phyloP scores from a whole-genome alignment of 1,284 basidiomycete genomes.

The Sporisorium graminicola region DNA sequence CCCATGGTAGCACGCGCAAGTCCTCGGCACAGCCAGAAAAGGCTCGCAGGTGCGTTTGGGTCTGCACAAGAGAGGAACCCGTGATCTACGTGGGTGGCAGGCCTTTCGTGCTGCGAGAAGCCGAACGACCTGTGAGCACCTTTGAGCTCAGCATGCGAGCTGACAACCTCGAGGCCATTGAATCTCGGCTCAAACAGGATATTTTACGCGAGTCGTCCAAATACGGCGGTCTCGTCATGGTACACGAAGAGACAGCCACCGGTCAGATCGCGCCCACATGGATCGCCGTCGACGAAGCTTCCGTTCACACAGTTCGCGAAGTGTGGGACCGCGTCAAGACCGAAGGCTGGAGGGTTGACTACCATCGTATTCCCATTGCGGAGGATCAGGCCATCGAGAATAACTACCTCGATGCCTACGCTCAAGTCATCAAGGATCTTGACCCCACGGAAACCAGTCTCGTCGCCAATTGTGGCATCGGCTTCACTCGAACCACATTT shows the following conservation, averaged over 20 bases:
- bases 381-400: conserved; percentile 67
- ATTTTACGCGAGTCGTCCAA: conserved; percentile 89
- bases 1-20: not conserved
- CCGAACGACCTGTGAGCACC: conserved; percentile 83
- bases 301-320: conserved; percentile 88
- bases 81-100: conserved; percentile 94
- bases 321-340: conserved; percentile 78
- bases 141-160: conserved; percentile 89
- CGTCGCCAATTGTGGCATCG: conserved; percentile 97
- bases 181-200: conserved; percentile 85
- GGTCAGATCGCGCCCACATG: conserved; percentile 80
- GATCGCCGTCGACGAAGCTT: conserved; percentile 87
- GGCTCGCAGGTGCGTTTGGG: conserved; percentile 71
- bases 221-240: conserved; percentile 90
- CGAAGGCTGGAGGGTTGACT: conserved; percentile 84
- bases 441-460: conserved; percentile 86
- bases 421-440: conserved; percentile 82
- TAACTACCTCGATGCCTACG: conserved; percentile 84
- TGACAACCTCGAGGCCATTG: conserved; percentile 94
- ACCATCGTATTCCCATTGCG: conserved; percentile 87
- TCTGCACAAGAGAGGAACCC: conserved; percentile 79
- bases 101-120: conserved; percentile 95
- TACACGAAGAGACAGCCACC: conserved; percentile 80
- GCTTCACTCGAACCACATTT: conserved; percentile 94
- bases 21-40: conserved; percentile 24